Evolutionary conservation across 164 flowering plant species (phyloP), one percentile per base, ranked within the genome.

Genomic region (Kingdonia uniflora): DNA sequence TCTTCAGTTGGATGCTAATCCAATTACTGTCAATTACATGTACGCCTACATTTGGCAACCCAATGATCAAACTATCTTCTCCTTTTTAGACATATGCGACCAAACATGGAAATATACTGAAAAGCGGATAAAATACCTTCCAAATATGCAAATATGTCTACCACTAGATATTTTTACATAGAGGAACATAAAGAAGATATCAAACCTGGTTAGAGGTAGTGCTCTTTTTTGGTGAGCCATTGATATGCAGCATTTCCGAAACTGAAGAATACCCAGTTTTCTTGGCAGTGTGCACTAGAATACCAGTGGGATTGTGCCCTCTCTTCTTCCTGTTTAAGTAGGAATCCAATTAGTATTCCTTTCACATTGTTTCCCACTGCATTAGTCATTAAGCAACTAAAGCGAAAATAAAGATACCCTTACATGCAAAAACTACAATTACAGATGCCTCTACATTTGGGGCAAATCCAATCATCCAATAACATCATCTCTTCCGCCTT

Each of bases 341-440:
- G n/a, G 1, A 21, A 17, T 2, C 20, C 25, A 2, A 22, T 12
- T 11, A 47, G 8, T 20, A 17, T 47, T 23, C 26, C 35, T 3
- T 8, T 3, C 35, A 29, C 35, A 29, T 29, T 29, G 6, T 3
- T 29, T n/a, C n/a, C n/a, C n/a, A n/a, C n/a, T n/a, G n/a, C n/a
- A n/a, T n/a, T n/a, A 29, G 6, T 29, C 35, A 29, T 4, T 29
- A 29, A 29, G 35, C 35, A 29, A 29, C 35, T 29, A 29, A 29
- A 22, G 12, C 11, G 19, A 16, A 11, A 2, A 47, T 23, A 47
- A 11, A 21, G 6, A 19, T 20, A 19, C 19, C 2, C 74, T 77
- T 73, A 88, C 96, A 72, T 84, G 91, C 99, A 92, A 1, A 64
- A 35, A 55, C 99, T 92, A 60, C 99, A 92, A 58, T 92, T 88